Percentiles rank a stretch among this genome's conserved stretches.
These are phyloP conservation scores for Pythium guiyangense DNA, from an alignment of 352 stramenopile genomes.

Conservation along the genomic window DNA sequence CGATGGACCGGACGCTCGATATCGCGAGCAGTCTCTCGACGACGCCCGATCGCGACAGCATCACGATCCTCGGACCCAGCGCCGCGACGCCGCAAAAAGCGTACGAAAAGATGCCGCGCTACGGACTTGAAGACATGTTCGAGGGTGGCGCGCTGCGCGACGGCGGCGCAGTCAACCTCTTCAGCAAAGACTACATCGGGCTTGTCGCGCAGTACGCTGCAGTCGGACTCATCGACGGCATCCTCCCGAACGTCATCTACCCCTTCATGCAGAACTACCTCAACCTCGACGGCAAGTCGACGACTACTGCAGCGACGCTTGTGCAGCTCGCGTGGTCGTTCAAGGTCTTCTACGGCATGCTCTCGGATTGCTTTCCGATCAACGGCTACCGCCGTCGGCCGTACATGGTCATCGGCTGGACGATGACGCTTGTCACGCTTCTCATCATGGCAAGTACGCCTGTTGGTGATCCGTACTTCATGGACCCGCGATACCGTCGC, in stretches of 20 bases:
- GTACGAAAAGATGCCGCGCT: constrained; percentile 8
- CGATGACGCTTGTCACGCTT: constrained; percentile 30
- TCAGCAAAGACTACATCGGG: too few relatives aligned
- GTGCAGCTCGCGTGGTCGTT: too few relatives aligned
- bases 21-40: constrained; percentile 4
- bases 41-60: constrained; percentile 12
- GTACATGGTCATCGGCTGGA: too few relatives aligned
- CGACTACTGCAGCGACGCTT: constrained; percentile 31
- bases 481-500: too few relatives aligned
- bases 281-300: constrained; percentile 25
- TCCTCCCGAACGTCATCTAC: too few relatives aligned
- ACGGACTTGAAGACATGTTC: constrained; percentile 14
- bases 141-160: constrained; percentile 35
- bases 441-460: constrained; percentile 36
- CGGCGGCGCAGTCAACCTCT: constrained; percentile 30
- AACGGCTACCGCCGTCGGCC: too few relatives aligned
- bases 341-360: too few relatives aligned
- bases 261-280: too few relatives aligned
- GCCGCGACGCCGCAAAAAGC: constrained; percentile 7
- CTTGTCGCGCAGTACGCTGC: too few relatives aligned
- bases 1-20: too few relatives aligned
- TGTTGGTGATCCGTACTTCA: constrained; percentile 40
- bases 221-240: too few relatives aligned
- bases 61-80: constrained; percentile 12
- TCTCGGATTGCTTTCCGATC: too few relatives aligned